These are phyloP conservation scores for Backusella psychrophila DNA, from an alignment of 192 early-diverging fungal species.

Conservation along the genomic window DNA sequence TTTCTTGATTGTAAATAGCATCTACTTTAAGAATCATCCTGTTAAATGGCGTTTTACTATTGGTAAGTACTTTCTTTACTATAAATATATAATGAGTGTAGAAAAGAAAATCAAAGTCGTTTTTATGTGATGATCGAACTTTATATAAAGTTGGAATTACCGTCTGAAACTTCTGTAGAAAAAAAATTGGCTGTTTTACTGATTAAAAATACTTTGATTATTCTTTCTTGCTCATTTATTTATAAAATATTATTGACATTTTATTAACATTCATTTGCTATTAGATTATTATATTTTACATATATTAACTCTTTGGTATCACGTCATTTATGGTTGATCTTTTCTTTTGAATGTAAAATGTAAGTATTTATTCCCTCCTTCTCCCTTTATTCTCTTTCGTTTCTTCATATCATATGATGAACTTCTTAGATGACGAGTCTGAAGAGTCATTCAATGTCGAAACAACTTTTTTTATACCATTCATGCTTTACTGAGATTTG, in stretches of 20 bases:
- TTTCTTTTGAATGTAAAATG: background rate
- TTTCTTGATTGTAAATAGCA: background rate
- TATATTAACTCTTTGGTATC: too few relatives aligned
- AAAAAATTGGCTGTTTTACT: constrained; percentile 26
- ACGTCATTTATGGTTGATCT: too few relatives aligned
- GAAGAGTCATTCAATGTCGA: constrained; percentile 76
- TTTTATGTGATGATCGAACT: constrained; percentile 24
- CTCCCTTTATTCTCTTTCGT: background rate
- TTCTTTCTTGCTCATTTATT: background rate
- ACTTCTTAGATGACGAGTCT: constrained; percentile 76
- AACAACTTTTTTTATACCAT: constrained; percentile 66
- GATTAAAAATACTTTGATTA: constrained; percentile 1
- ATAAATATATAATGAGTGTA: background rate
- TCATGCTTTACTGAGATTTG: constrained; percentile 63
- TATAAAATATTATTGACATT: background rate
- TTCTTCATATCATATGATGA: constrained; percentile 54
- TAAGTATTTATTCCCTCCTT: background rate
- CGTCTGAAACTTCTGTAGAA: constrained; percentile 28
- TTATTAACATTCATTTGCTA: background rate
- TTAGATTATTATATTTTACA: background rate
- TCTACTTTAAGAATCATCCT: background rate
- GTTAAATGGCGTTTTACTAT: background rate
- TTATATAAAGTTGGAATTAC: constrained; percentile 35
- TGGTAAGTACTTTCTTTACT: background rate
- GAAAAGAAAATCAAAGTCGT: background rate